Conservation (phyloP, 371 early-diverging fungal genomes). For the Phascolomyces articulosus region DNA sequence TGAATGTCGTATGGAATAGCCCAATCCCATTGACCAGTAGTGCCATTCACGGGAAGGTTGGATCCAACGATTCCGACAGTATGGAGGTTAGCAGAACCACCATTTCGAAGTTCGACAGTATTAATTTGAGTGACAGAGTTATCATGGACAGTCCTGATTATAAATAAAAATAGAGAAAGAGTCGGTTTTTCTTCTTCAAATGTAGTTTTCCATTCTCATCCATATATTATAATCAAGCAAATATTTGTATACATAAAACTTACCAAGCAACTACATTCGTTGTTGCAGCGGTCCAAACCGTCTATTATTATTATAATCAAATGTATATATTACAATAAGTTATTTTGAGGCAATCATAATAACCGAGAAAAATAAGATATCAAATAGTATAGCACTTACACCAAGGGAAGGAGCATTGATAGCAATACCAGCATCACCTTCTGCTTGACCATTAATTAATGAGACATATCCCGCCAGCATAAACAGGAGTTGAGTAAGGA, state of each 20-base stretch:
- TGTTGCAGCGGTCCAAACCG: constrained; percentile 33
- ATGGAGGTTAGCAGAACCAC: constrained; percentile 29
- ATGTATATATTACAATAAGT: background rate
- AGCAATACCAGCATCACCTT: constrained; percentile 20
- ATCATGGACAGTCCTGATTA: constrained; percentile 31
- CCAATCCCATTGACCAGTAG: constrained; percentile 26
- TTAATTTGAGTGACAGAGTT: constrained; percentile 19
- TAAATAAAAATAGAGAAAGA: background rate
- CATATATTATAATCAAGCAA: no score
- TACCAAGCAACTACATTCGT: constrained; percentile 36
- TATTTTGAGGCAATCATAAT: background rate
- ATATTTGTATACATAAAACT: background rate
- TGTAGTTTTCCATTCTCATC: no score
- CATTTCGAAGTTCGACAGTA: constrained; percentile 33
- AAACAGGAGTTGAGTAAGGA: background rate
- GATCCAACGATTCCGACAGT: constrained; percentile 9
- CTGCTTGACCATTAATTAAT: background rate
- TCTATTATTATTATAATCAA: constrained; percentile 15
- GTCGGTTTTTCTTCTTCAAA: no score
- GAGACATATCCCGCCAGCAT: background rate
- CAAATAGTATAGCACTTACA: constrained; percentile 28
- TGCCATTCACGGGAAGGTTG: constrained; percentile 15
- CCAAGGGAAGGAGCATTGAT: constrained; percentile 28
- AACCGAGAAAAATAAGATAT: no score
- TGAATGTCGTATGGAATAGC: constrained; percentile 28